Conservation (phyloP, 805 yeast species). For the Cyberlindnera nakhonratchasimensis region DNA sequence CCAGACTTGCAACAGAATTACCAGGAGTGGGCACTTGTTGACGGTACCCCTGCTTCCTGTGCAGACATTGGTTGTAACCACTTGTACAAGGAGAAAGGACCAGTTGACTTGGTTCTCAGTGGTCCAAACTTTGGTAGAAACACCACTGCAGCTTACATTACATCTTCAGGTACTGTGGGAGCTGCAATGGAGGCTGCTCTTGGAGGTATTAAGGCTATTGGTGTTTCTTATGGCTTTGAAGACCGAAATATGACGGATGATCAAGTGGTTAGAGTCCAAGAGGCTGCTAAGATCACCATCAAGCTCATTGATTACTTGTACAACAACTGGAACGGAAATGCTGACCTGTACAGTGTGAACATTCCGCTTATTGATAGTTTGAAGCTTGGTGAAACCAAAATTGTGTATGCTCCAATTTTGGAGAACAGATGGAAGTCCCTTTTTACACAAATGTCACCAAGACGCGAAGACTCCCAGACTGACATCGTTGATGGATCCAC, state of each 20-base stretch:
- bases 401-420: constrained; percentile 73
- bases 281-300: constrained; percentile 69
- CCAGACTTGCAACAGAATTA: constrained; percentile 32
- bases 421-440: constrained; percentile 77
- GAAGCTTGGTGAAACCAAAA: constrained; percentile 52
- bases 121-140: constrained; percentile 98
- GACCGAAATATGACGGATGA: constrained; percentile 42
- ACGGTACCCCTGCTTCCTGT: constrained; percentile 96
- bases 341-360: constrained; percentile 79
- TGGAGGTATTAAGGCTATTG: constrained; percentile 61
- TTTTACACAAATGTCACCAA: constrained; percentile 33
- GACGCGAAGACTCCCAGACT: constrained; percentile 18
- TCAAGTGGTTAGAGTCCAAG: constrained; percentile 35
- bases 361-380: constrained; percentile 67
- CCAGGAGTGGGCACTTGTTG: constrained; percentile 83
- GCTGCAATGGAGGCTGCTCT: constrained; percentile 94
- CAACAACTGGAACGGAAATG: constrained; percentile 51
- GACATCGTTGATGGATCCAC: constrained; percentile 50
- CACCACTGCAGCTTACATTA: constrained; percentile 80
- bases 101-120: constrained; percentile 81
- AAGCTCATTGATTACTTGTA: constrained; percentile 58
- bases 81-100: constrained; percentile 48
- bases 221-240: constrained; percentile 82
- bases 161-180: constrained; percentile 94
- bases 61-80: constrained; percentile 86